Evolutionary conservation across 305 asterid species (phyloP).

Genomic region (Rubia peregrina): DNA sequence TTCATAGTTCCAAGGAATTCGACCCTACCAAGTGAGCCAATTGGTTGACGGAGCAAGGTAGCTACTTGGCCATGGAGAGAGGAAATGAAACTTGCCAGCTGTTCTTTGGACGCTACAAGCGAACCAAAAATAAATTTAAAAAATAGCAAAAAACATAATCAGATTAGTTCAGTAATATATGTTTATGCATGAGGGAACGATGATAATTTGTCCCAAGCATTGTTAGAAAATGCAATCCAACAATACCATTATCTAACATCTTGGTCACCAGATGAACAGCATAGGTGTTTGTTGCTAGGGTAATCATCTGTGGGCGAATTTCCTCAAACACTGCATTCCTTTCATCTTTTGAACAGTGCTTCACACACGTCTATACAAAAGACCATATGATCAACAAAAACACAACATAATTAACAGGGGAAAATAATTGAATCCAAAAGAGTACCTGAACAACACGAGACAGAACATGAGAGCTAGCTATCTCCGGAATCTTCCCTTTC

Average conservation of each 20-base stretch:
- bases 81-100: slow-evolving; percentile 63
- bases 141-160: background rate
- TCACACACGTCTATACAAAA: slow-evolving; percentile 64
- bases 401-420: background rate
- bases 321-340: slow-evolving; percentile 61
- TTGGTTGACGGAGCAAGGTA: slow-evolving; percentile 82
- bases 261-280: slow-evolving; percentile 84
- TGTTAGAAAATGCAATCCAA: slow-evolving; percentile 9
- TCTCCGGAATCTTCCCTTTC: slow-evolving; percentile 87
- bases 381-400: slow-evolving; percentile 5
- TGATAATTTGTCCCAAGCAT: background rate
- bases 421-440: slow-evolving; percentile 4
- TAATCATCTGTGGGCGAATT: slow-evolving; percentile 65
- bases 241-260: slow-evolving; percentile 72
- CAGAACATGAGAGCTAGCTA: slow-evolving; percentile 73
- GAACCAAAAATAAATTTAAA: background rate
- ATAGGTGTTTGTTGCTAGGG: slow-evolving; percentile 63
- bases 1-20: background rate
- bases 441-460: slow-evolving; percentile 95
- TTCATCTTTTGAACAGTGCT: slow-evolving; percentile 84
- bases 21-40: slow-evolving; percentile 83
- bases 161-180: background rate
- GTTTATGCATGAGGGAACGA: background rate
- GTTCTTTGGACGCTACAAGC: slow-evolving; percentile 74
- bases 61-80: slow-evolving; percentile 93